Evolutionary conservation across 1,139 yeast genomes (phyloP).

Genomic region (Lodderomyces margitis): DNA sequence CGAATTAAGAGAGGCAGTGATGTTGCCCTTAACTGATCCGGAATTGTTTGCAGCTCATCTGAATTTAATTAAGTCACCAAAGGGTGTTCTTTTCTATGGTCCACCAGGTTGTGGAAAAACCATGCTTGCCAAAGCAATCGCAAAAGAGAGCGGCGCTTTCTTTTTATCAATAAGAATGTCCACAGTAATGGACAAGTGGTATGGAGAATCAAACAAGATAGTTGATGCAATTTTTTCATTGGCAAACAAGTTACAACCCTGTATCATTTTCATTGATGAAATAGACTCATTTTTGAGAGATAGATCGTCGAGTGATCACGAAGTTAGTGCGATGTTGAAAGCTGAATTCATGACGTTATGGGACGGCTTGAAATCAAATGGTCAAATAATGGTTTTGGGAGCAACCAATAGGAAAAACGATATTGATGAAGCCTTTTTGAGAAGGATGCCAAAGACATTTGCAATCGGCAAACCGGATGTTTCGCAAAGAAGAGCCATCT

Average conservation of each 20-base stretch:
- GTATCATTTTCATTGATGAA: slow-evolving; percentile 94
- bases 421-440: slow-evolving; percentile 86
- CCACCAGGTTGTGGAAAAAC: slow-evolving; percentile 99
- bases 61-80: slow-evolving; percentile 78
- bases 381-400: slow-evolving; percentile 84
- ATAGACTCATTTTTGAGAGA: slow-evolving; percentile 93
- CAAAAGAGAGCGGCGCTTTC: slow-evolving; percentile 88
- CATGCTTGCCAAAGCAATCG: slow-evolving; percentile 94
- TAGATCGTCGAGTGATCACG: slow-evolving; percentile 83
- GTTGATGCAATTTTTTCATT: slow-evolving; percentile 91
- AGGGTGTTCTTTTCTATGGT: slow-evolving; percentile 89
- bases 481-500: slow-evolving; percentile 67
- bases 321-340: slow-evolving; percentile 90
- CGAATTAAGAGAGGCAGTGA: slow-evolving; percentile 82
- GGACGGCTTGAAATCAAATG: slow-evolving; percentile 85
- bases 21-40: slow-evolving; percentile 81
- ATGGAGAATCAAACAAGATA: slow-evolving; percentile 92
- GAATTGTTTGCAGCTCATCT: slow-evolving; percentile 62
- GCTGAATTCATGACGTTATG: slow-evolving; percentile 98
- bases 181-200: slow-evolving; percentile 96
- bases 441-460: slow-evolving; percentile 91
- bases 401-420: slow-evolving; percentile 94
- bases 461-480: slow-evolving; percentile 72
- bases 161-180: slow-evolving; percentile 93
- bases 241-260: slow-evolving; percentile 88